phyloP scores from a whole-genome alignment of 2,329 filamentous ascomycete genomes.

The Eurotiales sp. region DNA sequence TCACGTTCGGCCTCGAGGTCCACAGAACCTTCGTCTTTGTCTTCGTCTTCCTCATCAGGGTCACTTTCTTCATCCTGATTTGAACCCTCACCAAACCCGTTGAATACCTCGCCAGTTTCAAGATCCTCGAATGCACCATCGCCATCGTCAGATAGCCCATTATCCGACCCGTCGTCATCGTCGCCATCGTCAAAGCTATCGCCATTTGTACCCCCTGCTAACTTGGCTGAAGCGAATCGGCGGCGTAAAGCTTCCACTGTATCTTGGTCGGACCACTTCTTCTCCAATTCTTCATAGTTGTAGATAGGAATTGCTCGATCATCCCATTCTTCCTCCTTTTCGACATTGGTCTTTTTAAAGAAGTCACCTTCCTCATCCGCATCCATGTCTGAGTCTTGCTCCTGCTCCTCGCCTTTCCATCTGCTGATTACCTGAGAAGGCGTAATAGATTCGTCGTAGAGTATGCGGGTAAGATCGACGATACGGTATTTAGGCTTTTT shows the following conservation, averaged over 20 bases:
- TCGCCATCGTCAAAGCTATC: slow-evolving; percentile 57
- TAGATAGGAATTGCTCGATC: slow-evolving; percentile 75
- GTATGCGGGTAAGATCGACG: slow-evolving; percentile 75
- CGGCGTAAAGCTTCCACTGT: slow-evolving; percentile 70
- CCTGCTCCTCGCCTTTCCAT: slow-evolving; percentile 71
- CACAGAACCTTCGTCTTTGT: slow-evolving; percentile 28
- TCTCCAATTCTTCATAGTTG: slow-evolving; percentile 74
- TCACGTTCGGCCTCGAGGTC: slow-evolving; percentile 83
- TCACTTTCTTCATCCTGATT: slow-evolving; percentile 33
- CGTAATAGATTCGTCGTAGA: slow-evolving; percentile 80
- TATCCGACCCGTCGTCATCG: slow-evolving; percentile 49
- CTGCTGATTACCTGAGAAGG: slow-evolving; percentile 70
- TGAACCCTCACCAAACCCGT: slow-evolving; percentile 52
- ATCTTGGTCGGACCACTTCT: slow-evolving; percentile 79
- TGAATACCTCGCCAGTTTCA: slow-evolving; percentile 64
- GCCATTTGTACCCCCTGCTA: slow-evolving; percentile 55
- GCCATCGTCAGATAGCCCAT: slow-evolving; percentile 57
- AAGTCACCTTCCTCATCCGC: slow-evolving; percentile 66
- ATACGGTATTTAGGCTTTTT: slow-evolving; percentile 71
- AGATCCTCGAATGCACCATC: slow-evolving; percentile 84
- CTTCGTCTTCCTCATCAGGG: slow-evolving; percentile 28
- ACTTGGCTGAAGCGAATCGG: slow-evolving; percentile 69
- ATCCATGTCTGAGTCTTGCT: slow-evolving; percentile 54
- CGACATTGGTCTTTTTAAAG: slow-evolving; percentile 54
- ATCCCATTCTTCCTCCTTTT: slow-evolving; percentile 55